Conservation (phyloP, 345 rosid genomes). For the Xanthoceras sorbifolium region DNA sequence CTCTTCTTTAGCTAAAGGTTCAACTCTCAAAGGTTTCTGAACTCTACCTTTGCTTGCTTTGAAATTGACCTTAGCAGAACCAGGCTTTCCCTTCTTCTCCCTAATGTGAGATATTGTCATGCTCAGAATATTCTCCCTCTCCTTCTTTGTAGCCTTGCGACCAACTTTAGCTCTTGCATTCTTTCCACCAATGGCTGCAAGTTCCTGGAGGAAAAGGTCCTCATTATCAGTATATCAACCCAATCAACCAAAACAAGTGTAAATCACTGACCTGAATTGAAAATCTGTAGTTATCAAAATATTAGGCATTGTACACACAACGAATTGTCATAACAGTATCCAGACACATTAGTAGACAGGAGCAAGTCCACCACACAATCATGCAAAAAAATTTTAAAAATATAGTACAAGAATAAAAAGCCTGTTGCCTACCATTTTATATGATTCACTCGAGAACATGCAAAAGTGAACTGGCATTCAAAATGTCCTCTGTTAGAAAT, state of each 20-base stretch:
- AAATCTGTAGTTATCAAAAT: background rate
- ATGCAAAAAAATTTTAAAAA: background rate
- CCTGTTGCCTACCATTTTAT: background rate
- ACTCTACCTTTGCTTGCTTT: slow-evolving; percentile 47
- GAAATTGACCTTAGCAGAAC: slow-evolving; percentile 42
- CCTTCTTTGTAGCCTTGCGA: slow-evolving; percentile 74
- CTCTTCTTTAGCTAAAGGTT: slow-evolving; percentile 89
- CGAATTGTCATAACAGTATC: background rate
- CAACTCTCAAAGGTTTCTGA: slow-evolving; percentile 65
- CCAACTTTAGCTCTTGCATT: slow-evolving; percentile 59
- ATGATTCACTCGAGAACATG: background rate
- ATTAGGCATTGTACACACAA: background rate
- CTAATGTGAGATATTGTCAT: slow-evolving; percentile 42
- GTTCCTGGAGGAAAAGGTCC: slow-evolving; percentile 53
- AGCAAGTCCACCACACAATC: background rate
- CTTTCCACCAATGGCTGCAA: slow-evolving; percentile 79
- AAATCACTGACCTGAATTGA: background rate
- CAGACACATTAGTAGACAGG: background rate
- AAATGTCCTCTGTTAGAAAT: background rate
- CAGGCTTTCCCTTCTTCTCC: slow-evolving; percentile 59
- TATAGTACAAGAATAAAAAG: background rate
- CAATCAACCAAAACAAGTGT: background rate
- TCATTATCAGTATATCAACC: slow-evolving; percentile 20
- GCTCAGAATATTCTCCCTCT: slow-evolving; percentile 51
- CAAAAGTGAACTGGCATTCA: background rate